phyloP scores from a whole-genome alignment of 306 rosid genomes.

The Casuarina cunninghamiana region DNA sequence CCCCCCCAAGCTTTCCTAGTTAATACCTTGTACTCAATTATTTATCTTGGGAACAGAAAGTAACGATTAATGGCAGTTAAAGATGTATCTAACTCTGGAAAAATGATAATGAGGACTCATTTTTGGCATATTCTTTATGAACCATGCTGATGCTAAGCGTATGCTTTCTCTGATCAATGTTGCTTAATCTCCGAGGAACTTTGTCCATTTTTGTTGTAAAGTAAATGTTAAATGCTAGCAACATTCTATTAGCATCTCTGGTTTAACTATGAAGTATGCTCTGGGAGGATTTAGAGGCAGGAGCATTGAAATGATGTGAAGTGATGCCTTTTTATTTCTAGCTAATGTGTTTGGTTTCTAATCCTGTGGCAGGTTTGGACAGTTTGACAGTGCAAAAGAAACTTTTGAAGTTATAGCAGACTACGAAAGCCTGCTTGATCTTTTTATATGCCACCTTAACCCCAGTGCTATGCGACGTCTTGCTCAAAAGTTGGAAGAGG shows the following conservation, averaged over 20 bases:
- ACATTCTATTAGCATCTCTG: neutral
- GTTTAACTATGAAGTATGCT: neutral
- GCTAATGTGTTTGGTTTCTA: slow-evolving; percentile 17
- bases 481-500: slow-evolving; percentile 99
- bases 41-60: neutral
- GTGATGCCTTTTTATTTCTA: slow-evolving; percentile 4
- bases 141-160: neutral
- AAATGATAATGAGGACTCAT: slow-evolving; percentile 9
- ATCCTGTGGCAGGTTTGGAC: slow-evolving; percentile 82
- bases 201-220: neutral
- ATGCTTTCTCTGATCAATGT: neutral
- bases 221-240: neutral
- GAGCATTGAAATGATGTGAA: slow-evolving; percentile 7
- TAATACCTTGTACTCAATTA: neutral
- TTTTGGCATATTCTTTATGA: slow-evolving; percentile 7
- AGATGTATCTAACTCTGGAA: neutral
- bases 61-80: neutral
- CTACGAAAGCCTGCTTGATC: slow-evolving; percentile 90
- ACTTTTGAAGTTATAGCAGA: slow-evolving; percentile 90
- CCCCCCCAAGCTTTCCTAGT: neutral
- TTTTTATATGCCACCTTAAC: slow-evolving; percentile 96
- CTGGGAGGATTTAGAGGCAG: neutral
- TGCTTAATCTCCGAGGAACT: neutral
- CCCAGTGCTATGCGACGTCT: slow-evolving; percentile 99
- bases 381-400: slow-evolving; percentile 97